A percentile compares a stretch with the other conserved stretches of the same genome.
Conservation (phyloP, 768 basidiomycete genomes). For the Flagelloscypha sp. region DNA sequence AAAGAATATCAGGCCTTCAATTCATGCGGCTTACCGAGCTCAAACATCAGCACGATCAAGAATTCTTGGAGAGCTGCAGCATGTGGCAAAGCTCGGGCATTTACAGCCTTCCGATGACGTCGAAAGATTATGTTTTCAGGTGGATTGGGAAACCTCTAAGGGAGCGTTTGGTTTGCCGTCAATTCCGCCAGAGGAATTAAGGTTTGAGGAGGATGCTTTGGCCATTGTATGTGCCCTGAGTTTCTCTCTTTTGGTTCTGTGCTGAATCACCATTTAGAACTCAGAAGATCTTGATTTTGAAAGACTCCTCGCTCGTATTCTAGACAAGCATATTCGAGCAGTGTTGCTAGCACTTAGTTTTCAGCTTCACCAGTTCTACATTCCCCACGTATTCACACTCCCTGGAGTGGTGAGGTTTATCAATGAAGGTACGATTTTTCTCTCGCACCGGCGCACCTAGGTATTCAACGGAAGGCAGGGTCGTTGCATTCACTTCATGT, state of each 20-base stretch:
- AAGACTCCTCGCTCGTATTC: slow-evolving; percentile 50
- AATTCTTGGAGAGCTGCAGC: slow-evolving; percentile 54
- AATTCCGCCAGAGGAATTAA: slow-evolving; percentile 40
- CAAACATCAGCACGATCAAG: slow-evolving; percentile 45
- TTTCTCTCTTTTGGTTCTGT: not conserved
- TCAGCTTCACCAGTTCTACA: slow-evolving; percentile 44
- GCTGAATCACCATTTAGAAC: slow-evolving; percentile 29
- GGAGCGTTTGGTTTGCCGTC: slow-evolving; percentile 57
- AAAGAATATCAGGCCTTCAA: no score
- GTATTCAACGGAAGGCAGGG: slow-evolving; percentile 26
- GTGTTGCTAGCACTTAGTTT: slow-evolving; percentile 51
- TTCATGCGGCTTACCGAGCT: slow-evolving; percentile 27
- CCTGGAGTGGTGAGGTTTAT: slow-evolving; percentile 51
- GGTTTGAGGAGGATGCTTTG: slow-evolving; percentile 34
- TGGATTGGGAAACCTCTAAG: slow-evolving; percentile 70
- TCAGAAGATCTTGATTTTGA: slow-evolving; percentile 70
- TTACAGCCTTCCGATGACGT: slow-evolving; percentile 64
- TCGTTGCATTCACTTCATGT: slow-evolving; percentile 52
- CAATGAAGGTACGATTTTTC: slow-evolving; percentile 39
- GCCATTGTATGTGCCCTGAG: slow-evolving; percentile 42
- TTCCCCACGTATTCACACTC: slow-evolving; percentile 50
- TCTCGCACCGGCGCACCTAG: slow-evolving; percentile 6
- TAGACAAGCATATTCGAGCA: slow-evolving; percentile 55
- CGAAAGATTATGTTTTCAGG: slow-evolving; percentile 58
- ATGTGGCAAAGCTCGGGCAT: slow-evolving; percentile 49